Evolutionary conservation across 139 green algal genomes (phyloP).

Genomic region (Microglena sp.): DNA sequence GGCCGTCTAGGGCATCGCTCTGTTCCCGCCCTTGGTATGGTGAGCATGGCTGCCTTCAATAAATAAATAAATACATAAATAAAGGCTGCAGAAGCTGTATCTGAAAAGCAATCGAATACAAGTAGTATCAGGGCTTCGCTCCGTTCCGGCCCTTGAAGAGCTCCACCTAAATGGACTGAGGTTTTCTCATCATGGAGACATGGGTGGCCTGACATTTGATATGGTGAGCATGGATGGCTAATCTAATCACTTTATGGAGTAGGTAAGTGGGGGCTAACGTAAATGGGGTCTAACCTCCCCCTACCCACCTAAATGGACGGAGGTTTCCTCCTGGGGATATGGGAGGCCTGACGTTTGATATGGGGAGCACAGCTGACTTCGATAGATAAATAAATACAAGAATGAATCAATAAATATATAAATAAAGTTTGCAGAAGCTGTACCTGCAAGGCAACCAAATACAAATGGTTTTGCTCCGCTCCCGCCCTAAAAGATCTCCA

Average conservation of each 20-base stretch:
- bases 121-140: not conserved
- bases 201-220: not conserved
- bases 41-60: not conserved
- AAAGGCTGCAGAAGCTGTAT: conserved; percentile 9
- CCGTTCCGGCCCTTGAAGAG: conserved; percentile 27
- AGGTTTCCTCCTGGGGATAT: not conserved
- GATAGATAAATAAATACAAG: too few relatives aligned
- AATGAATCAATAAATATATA: not conserved
- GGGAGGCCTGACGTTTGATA: too few relatives aligned
- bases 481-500: conserved; percentile 38
- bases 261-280: too few relatives aligned
- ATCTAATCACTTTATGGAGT: not conserved
- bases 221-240: not conserved
- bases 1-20: not conserved
- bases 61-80: not conserved
- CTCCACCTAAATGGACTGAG: conserved; percentile 35
- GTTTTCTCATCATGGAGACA: conserved; percentile 14
- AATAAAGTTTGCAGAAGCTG: too few relatives aligned
- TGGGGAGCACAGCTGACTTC: too few relatives aligned
- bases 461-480: not conserved
- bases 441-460: not conserved
- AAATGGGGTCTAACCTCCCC: not conserved
- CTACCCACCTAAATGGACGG: not conserved
- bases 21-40: not conserved
- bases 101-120: conserved; percentile 2